Evolutionary conservation across 2,329 filamentous ascomycete genomes (phyloP), one percentile per base, ranked within the genome.

Genomic region (Hypoxylon sp.): DNA sequence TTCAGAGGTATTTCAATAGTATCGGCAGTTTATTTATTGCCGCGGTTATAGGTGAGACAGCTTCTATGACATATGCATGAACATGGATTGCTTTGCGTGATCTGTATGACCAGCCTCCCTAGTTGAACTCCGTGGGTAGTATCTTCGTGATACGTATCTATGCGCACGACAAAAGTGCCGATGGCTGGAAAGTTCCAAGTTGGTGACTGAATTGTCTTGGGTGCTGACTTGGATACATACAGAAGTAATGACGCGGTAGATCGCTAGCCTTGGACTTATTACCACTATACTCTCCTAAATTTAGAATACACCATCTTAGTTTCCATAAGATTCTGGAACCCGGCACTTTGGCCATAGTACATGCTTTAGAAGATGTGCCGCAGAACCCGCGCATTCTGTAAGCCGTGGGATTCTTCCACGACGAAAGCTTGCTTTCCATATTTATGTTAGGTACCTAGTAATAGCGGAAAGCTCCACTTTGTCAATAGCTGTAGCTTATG

Each of bases 21-120:
- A 17, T 47, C 55, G 55, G 55, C 15, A n/a, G 11, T 55, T 55
- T 27, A 44, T 55, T 55, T 55, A 44, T 44, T 2, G 7, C 52
- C 52, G 52, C 7, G 7, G 52, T 6, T 29, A 42, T 44, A 54
- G 19, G 19, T 10, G 51, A 15, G 32, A 53, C 51, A 2, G 17
- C 21, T 17, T 52, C 27, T 15, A 52, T 35, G 48, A 35, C 8
- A 35, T 52, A 52, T 35, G 48, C 48, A 52, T 8, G 29, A 35
- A 5, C 17, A 31, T 29, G 29, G 24, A 6, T n/a, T 17, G 19
- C 10, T 50, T 27, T 50, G 21, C 46, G 27, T 31, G 24, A 17
- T 29, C 29, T 50, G 46, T 50, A 50, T 24, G 15, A 15, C 29
- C 15, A 29, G 3, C 27, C 21, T 50, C 15, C 19, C 17, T 11